phyloP scores from a whole-genome alignment of 805 yeast genomes.

The Myxozyma kluyveri region DNA sequence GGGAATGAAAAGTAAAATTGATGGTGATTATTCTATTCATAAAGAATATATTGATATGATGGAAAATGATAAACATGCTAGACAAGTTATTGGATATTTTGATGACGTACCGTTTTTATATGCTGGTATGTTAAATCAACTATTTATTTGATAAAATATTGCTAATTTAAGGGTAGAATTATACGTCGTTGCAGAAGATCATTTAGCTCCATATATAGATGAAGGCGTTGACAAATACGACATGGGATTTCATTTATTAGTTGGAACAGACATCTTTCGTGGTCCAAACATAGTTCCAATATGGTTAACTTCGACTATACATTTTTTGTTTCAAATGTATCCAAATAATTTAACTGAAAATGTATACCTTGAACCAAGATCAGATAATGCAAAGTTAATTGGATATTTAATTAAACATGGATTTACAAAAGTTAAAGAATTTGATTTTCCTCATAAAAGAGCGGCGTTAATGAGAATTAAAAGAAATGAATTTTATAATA shows the following conservation, averaged over 20 bases:
- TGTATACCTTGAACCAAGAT: constrained; percentile 33
- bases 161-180: constrained; percentile 21
- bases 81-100: constrained; percentile 29
- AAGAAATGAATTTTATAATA: constrained; percentile 25
- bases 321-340: constrained; percentile 27
- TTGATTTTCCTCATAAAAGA: constrained; percentile 34
- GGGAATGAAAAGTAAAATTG: constrained; percentile 26
- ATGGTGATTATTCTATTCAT: constrained; percentile 12
- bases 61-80: constrained; percentile 22
- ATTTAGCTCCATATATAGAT: constrained; percentile 27
- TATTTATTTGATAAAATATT: not conserved
- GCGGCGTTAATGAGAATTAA: constrained; percentile 33
- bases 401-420: constrained; percentile 23
- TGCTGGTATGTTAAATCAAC: constrained; percentile 11
- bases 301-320: constrained; percentile 32
- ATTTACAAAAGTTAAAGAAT: constrained; percentile 29
- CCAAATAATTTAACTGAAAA: constrained; percentile 26
- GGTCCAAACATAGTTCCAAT: constrained; percentile 33
- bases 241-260: constrained; percentile 34
- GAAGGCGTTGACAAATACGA: constrained; percentile 25
- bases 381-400: constrained; percentile 32
- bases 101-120: constrained; percentile 29
- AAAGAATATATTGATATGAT: constrained; percentile 20
- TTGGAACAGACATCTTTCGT: constrained; percentile 32
- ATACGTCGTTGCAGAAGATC: constrained; percentile 34